Evolutionary conservation across 2,329 filamentous ascomycete genomes (phyloP), one percentile per base, ranked within the genome.

Genomic region (Paramyrothecium sp.): DNA sequence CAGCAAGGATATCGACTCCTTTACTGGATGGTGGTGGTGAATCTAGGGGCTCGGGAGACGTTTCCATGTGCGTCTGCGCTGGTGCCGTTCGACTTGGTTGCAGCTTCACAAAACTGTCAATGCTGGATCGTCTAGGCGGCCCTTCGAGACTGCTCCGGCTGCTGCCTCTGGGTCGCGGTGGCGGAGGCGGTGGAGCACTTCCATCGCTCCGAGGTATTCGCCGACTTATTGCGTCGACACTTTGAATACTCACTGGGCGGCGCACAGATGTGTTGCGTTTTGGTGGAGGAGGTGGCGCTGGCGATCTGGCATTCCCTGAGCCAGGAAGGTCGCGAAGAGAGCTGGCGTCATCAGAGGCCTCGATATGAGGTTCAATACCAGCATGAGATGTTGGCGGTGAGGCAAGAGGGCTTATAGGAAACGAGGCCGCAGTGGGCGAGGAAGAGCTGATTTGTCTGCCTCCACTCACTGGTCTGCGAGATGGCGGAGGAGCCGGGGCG

Each of bases 1-100:
- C 89, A 1, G 89, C 89, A 62, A 94, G 72, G 58, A 93, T 91
- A 66, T 90, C 84, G 47, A 75, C 56, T 77, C 68, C 67, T 77
- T 68, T 63, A 73, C 69, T 19, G 65, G 11, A 54, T 66, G 61
- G 33, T 13, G 16, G 4, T 26, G 50, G 13, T 19, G n/a, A 12
- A 20, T n/a, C 10, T 19, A n/a, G n/a, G n/a, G n/a, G n/a, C 22
- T 23, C 20, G 5, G 47, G 5, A 5, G 26, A 4, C 4, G 26
- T 30, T 30, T 30, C 26, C 26, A 30, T 10, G 10, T 30, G 26
- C 26, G 26, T 5, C 26, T 30, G 26, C 10, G 26, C 26, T 30
- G 26, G 26, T 30, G 26, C 62, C 53, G 63, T 33, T 57, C 51
- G 59, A 44, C 55, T 60, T 50, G 59, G 59, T 56, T 56, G 55